Evolutionary conservation across 2,329 filamentous ascomycete species (phyloP).

Genomic region (Ophidiomyces ophidiicola): DNA sequence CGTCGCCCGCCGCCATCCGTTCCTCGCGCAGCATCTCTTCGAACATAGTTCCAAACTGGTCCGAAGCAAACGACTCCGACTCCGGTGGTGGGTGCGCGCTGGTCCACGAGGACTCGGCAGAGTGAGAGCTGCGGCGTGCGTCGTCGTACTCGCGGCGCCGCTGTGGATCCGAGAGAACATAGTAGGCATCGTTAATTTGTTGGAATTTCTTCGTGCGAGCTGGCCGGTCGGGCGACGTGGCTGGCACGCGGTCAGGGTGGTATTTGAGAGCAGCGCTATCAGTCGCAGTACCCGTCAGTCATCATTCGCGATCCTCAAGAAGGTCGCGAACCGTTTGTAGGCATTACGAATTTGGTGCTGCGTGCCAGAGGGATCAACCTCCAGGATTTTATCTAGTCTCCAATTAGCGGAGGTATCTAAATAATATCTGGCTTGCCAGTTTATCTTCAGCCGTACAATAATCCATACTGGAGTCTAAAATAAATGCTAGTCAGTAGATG

Average conservation of each 20-base stretch:
- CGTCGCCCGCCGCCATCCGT: constrained; percentile 57
- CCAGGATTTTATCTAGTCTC: constrained; percentile 61
- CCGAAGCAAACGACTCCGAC: constrained; percentile 45
- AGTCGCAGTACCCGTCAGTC: background rate
- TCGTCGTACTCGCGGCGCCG: constrained; percentile 76
- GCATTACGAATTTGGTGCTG: constrained; percentile 80
- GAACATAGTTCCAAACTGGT: constrained; percentile 79
- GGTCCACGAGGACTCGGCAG: constrained; percentile 28
- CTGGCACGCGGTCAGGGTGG: constrained; percentile 80
- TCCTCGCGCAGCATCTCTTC: constrained; percentile 84
- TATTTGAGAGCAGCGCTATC: constrained; percentile 72
- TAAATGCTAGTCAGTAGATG: no score
- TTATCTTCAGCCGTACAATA: constrained; percentile 40
- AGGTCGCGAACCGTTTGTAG: constrained; percentile 63
- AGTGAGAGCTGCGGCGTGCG: constrained; percentile 40
- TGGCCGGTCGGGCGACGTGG: constrained; percentile 69
- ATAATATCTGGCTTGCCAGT: no score
- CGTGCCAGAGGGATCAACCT: constrained; percentile 59
- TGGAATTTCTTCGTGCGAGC: constrained; percentile 79
- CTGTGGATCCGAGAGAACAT: constrained; percentile 66
- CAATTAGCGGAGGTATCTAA: no score
- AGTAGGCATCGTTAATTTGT: constrained; percentile 86
- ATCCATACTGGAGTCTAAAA: constrained; percentile 37
- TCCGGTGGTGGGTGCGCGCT: constrained; percentile 9
- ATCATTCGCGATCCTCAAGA: background rate